phyloP scores from a whole-genome alignment of 495 filamentous ascomycete species.

The Penicillium goetzii region DNA sequence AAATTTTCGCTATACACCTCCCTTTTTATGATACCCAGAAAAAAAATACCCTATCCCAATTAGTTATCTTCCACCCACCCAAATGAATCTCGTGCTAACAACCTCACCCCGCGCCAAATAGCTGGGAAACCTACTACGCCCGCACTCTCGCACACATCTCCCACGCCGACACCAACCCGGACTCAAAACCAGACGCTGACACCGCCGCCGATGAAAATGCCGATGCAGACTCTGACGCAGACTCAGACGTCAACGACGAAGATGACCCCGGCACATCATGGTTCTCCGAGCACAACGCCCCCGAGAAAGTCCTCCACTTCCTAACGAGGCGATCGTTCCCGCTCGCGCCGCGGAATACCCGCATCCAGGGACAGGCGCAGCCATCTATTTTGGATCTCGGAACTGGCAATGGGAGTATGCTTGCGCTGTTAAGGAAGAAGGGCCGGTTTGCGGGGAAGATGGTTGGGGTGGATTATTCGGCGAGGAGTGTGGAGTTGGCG shows the following conservation, averaged over 20 bases:
- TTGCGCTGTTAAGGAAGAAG: slow-evolving; percentile 71
- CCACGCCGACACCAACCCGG: slow-evolving; percentile 14
- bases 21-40: too few species aligned
- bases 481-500: slow-evolving; percentile 71
- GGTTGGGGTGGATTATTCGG: slow-evolving; percentile 88
- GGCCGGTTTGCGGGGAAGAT: slow-evolving; percentile 63
- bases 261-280: slow-evolving; percentile 55
- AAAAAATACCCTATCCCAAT: too few species aligned
- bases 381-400: slow-evolving; percentile 73
- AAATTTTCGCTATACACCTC: too few species aligned
- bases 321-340: slow-evolving; percentile 44
- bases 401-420: slow-evolving; percentile 88
- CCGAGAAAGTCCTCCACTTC: slow-evolving; percentile 52
- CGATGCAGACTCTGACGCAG: slow-evolving; percentile 21
- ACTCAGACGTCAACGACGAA: slow-evolving; percentile 41
- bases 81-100: not conserved
- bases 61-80: not conserved
- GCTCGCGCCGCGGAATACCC: slow-evolving; percentile 37
- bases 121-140: slow-evolving; percentile 54
- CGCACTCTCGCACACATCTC: slow-evolving; percentile 48
- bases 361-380: slow-evolving; percentile 14
- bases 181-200: slow-evolving; percentile 6
- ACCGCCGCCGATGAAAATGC: slow-evolving; percentile 11
- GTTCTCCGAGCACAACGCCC: slow-evolving; percentile 57
- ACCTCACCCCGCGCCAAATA: slow-evolving; percentile 17